A percentile compares a stretch with the other conserved stretches of the same genome.
These are phyloP conservation scores for Russula sp. DNA, from an alignment of 768 basidiomycete species.

Conservation along the genomic window DNA sequence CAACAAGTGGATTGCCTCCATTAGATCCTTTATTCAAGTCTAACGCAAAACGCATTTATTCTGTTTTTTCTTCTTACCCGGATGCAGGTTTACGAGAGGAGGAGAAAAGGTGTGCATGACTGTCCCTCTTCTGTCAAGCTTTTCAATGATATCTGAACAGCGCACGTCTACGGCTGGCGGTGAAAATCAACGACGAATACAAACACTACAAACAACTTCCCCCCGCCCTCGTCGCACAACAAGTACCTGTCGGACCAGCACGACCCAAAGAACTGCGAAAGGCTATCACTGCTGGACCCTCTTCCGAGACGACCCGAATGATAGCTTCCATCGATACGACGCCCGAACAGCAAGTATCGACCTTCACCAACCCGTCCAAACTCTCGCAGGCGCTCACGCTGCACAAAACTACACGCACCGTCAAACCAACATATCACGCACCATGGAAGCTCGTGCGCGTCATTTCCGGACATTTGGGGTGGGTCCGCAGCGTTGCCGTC, in stretches of 20 bases:
- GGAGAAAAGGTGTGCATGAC: constrained; percentile 53
- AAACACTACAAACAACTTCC: constrained; percentile 81
- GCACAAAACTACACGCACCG: constrained; percentile 88
- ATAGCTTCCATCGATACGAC: constrained; percentile 73
- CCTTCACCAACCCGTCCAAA: constrained; percentile 54
- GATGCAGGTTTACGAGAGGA: constrained; percentile 60
- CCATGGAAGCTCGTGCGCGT: constrained; percentile 96
- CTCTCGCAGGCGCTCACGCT: constrained; percentile 87
- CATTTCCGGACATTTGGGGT: constrained; percentile 96
- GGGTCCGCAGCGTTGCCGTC: constrained; percentile 94
- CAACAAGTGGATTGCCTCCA: constrained; percentile 47
- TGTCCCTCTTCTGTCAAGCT: not conserved
- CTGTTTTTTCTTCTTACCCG: constrained; percentile 59
- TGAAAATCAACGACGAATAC: constrained; percentile 90
- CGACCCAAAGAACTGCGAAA: constrained; percentile 60
- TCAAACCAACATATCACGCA: constrained; percentile 94
- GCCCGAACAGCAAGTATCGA: constrained; percentile 60
- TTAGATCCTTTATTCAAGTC: constrained; percentile 58
- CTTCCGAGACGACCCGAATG: constrained; percentile 47
- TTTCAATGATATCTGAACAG: constrained; percentile 32
- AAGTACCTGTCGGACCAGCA: constrained; percentile 74
- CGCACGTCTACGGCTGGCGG: constrained; percentile 64
- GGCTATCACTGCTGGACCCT: constrained; percentile 65
- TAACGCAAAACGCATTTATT: constrained; percentile 67
- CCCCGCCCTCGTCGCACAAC: constrained; percentile 70